Base-by-base conservation (phyloP, 2,329 filamentous ascomycete species). In the Fonsecaea erecta region DNA sequence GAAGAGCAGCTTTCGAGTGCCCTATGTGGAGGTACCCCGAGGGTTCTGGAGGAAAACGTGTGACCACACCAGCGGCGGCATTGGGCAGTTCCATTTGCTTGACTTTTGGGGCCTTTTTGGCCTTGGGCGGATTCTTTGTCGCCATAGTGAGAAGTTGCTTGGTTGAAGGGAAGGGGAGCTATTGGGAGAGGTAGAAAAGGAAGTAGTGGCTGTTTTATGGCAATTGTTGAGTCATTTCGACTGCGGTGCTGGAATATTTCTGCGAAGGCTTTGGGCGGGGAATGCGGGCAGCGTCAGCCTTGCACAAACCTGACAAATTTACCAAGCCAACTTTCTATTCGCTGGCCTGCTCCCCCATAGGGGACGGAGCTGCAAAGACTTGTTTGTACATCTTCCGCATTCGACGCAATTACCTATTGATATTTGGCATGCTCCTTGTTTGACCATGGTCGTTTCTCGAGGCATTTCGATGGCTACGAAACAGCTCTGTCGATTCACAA, bases 11-110 rank as follows among this genome's bases (percentile, higher is more conserved):
- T 63, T 75, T 75, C 9, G 73, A 72, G 66, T 75, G 74, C 18
- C 74, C 74, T 53, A 77, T 76, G 66, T 77, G 75, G 34, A 77
- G 73, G 62, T 76, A 77, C 30, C 75, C 75, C 52, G 75, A 77
- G 32, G 75, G 75, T 65, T 77, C 75, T 28, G 75, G 75, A 46
- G 75, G 75, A 63, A 77, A 77, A 24, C 75, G 66, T 34, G 75
- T 77, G 37, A 77, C 74, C 3, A 77, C 73, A 21, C 73, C 73
- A 28, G 70, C 70, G 35, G 72, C 73, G 24, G 72, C 71, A 60
- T 75, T 70, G 40, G 68, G 68, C 30, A 76, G 68, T 18, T 73
- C 74, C 65, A 76, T 75, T 52, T 75, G 68, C 56, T 69, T 70
- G 54, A 72, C 66, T 59, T 72, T 72, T 28, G 69, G 68, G 30